Percentiles rank a stretch among this genome's conserved stretches.
phyloP scores from a whole-genome alignment of 805 yeast genomes.

The Priceomyces haplophilus region DNA sequence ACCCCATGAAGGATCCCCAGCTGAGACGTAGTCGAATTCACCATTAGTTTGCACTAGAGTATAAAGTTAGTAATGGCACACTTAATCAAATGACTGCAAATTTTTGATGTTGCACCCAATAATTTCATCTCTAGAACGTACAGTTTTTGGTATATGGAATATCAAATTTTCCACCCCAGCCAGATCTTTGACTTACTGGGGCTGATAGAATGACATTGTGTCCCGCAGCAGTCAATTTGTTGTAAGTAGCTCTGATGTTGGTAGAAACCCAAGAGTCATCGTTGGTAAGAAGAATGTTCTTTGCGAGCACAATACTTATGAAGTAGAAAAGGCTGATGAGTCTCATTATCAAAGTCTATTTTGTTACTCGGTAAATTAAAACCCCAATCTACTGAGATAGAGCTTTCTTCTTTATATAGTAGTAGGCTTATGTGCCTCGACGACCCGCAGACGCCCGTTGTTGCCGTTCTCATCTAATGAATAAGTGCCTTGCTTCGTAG shows the following conservation, averaged over 20 bases:
- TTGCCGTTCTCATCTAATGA: background rate
- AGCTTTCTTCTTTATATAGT: too few species aligned
- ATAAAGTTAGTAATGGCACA: conserved; percentile 1
- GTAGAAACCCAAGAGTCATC: conserved; percentile 60
- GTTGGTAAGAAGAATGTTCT: conserved; percentile 33
- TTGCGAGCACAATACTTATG: conserved; percentile 11
- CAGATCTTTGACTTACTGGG: conserved; percentile 50
- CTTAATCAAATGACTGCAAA: background rate
- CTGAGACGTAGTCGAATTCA: conserved; percentile 44
- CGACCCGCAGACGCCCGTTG: too few species aligned
- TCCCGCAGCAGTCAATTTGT: conserved; percentile 45
- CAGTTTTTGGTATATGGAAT: conserved; percentile 36
- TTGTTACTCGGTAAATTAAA: background rate
- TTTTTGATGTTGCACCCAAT: background rate
- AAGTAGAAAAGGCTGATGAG: conserved; percentile 1
- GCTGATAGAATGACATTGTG: conserved; percentile 50
- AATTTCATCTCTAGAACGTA: conserved; percentile 2
- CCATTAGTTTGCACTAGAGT: conserved; percentile 31
- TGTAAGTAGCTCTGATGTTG: conserved; percentile 54
- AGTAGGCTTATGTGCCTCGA: too few species aligned
- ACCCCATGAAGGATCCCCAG: conserved; percentile 56
- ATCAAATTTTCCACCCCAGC: conserved; percentile 54
- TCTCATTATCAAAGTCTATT: conserved; percentile 1
- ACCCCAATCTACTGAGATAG: too few species aligned
- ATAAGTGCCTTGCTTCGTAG: too few species aligned